Percentiles rank a stretch among this genome's conserved stretches.
Conservation (phyloP, 257 asterid species). For the Dorcoceras hygrometricum region DNA sequence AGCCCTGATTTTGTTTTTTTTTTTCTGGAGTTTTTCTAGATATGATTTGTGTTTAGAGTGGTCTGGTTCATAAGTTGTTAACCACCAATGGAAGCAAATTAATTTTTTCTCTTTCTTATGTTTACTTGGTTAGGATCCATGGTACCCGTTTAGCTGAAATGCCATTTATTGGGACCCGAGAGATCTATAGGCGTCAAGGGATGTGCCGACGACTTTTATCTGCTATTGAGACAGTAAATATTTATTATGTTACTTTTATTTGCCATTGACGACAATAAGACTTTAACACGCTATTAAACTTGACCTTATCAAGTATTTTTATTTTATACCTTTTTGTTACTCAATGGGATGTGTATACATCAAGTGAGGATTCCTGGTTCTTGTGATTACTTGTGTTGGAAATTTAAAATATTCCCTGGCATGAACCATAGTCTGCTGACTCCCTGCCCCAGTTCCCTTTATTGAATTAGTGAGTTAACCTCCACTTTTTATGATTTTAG, state of each 20-base stretch:
- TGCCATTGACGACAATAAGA: constrained; percentile 69
- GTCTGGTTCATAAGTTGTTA: constrained; percentile 1
- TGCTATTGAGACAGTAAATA: constrained; percentile 73
- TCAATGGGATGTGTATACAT: constrained; percentile 13
- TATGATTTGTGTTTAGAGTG: constrained; percentile 10
- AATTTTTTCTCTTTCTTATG: constrained; percentile 24
- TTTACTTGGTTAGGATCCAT: constrained; percentile 56
- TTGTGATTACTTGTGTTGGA: background rate
- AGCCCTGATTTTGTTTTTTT: constrained; percentile 5
- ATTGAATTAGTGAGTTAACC: constrained; percentile 8
- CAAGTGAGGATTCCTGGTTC: constrained; percentile 16
- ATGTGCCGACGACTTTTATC: constrained; percentile 93
- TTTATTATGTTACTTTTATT: constrained; percentile 38
- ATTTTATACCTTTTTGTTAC: constrained; percentile 15
- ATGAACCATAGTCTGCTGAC: background rate
- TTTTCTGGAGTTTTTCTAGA: background rate
- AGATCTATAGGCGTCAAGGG: constrained; percentile 92
- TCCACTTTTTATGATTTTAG: constrained; percentile 36
- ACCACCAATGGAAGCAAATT: constrained; percentile 10
- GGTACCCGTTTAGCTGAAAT: constrained; percentile 93
- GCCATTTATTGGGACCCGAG: constrained; percentile 96
- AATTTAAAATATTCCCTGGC: constrained; percentile 1
- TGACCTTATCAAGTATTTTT: constrained; percentile 3
- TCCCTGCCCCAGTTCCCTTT: background rate
- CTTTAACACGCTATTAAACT: constrained; percentile 9